These are phyloP conservation scores for Oehlia diaphana DNA, from an alignment of 192 early-diverging fungal species.

Conservation along the genomic window DNA sequence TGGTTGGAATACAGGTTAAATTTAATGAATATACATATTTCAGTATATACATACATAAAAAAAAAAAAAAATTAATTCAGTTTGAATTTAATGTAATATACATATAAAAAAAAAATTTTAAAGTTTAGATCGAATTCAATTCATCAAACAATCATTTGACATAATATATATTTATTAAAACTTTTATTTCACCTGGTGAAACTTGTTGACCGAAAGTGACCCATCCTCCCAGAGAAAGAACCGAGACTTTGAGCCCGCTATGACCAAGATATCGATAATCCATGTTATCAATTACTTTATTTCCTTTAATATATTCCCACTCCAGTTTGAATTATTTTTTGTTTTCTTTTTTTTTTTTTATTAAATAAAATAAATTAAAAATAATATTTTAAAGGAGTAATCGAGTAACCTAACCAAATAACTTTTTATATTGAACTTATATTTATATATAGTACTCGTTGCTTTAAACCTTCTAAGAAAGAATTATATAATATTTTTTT, in stretches of 20 bases:
- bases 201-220: constrained; percentile 64
- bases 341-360: neutral
- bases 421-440: too few species aligned
- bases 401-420: too few species aligned
- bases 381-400: too few species aligned
- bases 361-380: neutral
- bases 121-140: too few species aligned
- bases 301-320: neutral
- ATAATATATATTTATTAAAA: too few species aligned
- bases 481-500: neutral
- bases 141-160: too few species aligned
- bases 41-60: too few species aligned
- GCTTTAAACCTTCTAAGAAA: neutral
- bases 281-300: constrained; percentile 44
- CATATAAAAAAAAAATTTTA: too few species aligned
- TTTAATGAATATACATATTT: too few species aligned
- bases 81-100: too few species aligned
- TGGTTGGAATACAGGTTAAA: neutral
- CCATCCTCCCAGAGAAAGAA: constrained; percentile 70
- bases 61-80: too few species aligned
- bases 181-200: neutral
- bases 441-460: too few species aligned
- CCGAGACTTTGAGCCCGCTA: constrained; percentile 76
- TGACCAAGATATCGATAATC: constrained; percentile 79
- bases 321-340: neutral